Conservation (phyloP, 2,329 filamentous ascomycete species). For the Stagonosporopsis cucurbitacearum region DNA sequence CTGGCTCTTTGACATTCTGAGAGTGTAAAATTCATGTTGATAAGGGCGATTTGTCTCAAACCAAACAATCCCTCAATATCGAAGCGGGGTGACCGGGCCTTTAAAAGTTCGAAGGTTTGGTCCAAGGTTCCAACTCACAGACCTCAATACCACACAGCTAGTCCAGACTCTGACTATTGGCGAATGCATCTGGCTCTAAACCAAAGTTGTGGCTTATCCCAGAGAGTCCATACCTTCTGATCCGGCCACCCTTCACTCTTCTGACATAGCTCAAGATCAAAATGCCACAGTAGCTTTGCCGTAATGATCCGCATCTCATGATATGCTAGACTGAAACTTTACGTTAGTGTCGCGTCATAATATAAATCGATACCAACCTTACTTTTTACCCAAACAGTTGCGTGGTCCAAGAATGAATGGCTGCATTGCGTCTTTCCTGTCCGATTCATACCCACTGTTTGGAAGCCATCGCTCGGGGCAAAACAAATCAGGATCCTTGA, state of each 20-base stretch:
- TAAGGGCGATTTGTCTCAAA: no score
- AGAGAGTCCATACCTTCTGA: neutral
- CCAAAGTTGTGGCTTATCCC: neutral
- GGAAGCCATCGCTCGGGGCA: conserved; percentile 52
- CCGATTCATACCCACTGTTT: conserved; percentile 17
- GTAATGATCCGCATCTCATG: neutral
- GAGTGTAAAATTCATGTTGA: no score
- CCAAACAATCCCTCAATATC: no score
- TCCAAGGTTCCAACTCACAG: no score
- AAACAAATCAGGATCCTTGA: conserved; percentile 46
- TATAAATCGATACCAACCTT: conserved; percentile 14
- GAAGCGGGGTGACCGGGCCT: no score
- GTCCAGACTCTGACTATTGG: neutral
- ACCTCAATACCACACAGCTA: neutral
- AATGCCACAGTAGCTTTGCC: neutral
- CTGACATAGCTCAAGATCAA: neutral
- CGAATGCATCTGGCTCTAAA: neutral
- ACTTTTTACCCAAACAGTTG: conserved; percentile 49
- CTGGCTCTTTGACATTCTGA: no score
- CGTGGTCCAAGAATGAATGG: conserved; percentile 39
- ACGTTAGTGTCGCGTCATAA: neutral
- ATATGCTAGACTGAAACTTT: neutral
- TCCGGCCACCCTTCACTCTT: neutral
- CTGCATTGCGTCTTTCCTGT: neutral
- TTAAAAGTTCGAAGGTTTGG: no score